These are phyloP conservation scores for Russula abietina DNA, from an alignment of 768 basidiomycete species.

Conservation along the genomic window DNA sequence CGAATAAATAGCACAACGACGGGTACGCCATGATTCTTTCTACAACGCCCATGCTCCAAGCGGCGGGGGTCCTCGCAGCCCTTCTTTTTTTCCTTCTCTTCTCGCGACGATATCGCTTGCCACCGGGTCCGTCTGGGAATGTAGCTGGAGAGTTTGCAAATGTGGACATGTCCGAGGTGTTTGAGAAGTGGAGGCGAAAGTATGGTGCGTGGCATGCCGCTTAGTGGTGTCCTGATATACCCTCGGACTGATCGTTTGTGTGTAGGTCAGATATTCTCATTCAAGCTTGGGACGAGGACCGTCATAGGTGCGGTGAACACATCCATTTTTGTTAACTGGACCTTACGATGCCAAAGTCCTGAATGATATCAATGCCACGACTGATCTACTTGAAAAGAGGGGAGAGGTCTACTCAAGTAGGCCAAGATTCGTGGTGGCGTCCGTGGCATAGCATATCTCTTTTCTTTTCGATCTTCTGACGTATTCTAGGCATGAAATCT, in stretches of 20 bases:
- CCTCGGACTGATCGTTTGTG: background rate
- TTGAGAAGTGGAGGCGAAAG: slow-evolving; percentile 4
- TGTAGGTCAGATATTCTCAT: slow-evolving; percentile 18
- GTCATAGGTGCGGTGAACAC: background rate
- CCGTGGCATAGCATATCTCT: background rate
- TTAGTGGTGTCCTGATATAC: too few species aligned
- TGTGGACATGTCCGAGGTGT: background rate
- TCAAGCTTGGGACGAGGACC: slow-evolving; percentile 6
- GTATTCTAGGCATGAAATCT: slow-evolving; percentile 14
- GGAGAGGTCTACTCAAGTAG: slow-evolving; percentile 22
- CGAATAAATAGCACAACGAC: background rate
- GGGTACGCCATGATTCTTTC: background rate
- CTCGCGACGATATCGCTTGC: slow-evolving; percentile 1
- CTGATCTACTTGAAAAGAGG: slow-evolving; percentile 20
- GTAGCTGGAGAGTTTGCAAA: slow-evolving; percentile 5
- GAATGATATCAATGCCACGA: slow-evolving; percentile 1
- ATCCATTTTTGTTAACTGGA: background rate
- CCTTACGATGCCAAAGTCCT: slow-evolving; percentile 11
- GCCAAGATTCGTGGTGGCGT: slow-evolving; percentile 10
- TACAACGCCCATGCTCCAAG: background rate
- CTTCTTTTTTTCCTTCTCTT: background rate
- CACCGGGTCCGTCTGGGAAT: slow-evolving; percentile 11
- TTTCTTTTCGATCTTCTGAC: background rate
- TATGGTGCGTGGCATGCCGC: background rate
- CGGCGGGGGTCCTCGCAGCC: background rate